Evolutionary conservation across 2,329 filamentous ascomycete species (phyloP), one percentile per base, ranked within the genome.

Genomic region (Thielaviopsis euricoi): DNA sequence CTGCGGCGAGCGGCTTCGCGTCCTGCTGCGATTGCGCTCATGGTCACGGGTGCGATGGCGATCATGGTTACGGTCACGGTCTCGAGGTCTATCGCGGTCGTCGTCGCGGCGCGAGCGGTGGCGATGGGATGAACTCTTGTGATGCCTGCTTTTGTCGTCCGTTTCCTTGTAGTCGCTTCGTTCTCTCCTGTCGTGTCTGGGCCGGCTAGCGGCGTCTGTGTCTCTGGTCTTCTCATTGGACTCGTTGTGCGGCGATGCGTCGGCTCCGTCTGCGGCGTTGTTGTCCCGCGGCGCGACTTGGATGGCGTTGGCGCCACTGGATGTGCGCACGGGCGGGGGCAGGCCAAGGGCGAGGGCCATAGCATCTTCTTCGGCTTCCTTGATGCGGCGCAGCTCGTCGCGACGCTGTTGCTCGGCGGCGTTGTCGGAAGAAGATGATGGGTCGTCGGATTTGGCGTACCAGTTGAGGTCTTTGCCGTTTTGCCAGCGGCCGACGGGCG

Each of bases 301-400:
- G 12, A 95, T 70, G 0, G 86, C 80, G 67, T 93, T 94, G 2
- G 78, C 77, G 3, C 77, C 79, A 1, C 77, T 79, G 0, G 74
- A 73, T 53, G 80, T 78, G 55, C 80, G 76, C 6, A 76, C 72
- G 0, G 84, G 79, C 1, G 86, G 76, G 0, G 88, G 89, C 29
- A 96, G 72, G 0, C 93, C 93, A 57, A 98, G 73, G 0, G 90
- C 90, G 51, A 76, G 78, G 2, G 89, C 83, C 67, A 97, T 84
- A 1, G 90, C 93, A 68, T 96, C 91, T 67, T 95, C 87, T 66
- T 98, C 93, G 0, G 86, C 88, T 69, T 95, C 87, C 66, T 95
- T 96, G 67, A 96, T 78, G 64, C 78, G 82, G 64, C 82, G 80
- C 64, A 93, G 78, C 70, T 96, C 91, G 65, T 89, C 86, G 61